Conservation (phyloP, 306 rosid species). For the Castanopsis chinensis region DNA sequence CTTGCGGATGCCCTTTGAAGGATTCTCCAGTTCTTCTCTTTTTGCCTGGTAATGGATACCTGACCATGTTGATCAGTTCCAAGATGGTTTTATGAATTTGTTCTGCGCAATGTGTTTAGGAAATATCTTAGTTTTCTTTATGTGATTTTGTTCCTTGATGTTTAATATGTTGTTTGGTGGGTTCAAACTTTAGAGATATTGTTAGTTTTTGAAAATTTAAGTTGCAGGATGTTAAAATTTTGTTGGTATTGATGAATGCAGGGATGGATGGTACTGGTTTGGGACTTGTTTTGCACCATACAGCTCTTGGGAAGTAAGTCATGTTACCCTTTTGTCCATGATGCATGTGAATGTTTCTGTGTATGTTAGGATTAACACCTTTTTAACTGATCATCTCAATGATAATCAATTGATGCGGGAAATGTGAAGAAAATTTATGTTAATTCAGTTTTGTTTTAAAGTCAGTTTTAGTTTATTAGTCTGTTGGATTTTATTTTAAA, state of each 20-base stretch:
- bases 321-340: background rate
- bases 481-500: no score
- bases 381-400: background rate
- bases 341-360: background rate
- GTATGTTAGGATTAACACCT: background rate
- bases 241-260: conserved; percentile 35
- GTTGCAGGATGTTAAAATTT: conserved; percentile 5
- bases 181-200: background rate
- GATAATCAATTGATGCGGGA: no score
- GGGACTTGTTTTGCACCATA: conserved; percentile 85
- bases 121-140: background rate
- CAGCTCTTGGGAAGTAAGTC: conserved; percentile 93
- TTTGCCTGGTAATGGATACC: conserved; percentile 65
- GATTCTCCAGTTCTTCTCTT: conserved; percentile 68
- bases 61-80: background rate
- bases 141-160: background rate
- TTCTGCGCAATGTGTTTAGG: background rate
- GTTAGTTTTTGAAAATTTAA: background rate
- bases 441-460: no score
- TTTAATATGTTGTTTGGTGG: background rate
- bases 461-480: no score
- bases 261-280: conserved; percentile 92
- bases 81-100: background rate
- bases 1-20: conserved; percentile 44
- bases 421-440: no score